A percentile compares a stretch with the other conserved stretches of the same genome.
phyloP scores from a whole-genome alignment of 305 asterid species.

The Lippia alba region DNA sequence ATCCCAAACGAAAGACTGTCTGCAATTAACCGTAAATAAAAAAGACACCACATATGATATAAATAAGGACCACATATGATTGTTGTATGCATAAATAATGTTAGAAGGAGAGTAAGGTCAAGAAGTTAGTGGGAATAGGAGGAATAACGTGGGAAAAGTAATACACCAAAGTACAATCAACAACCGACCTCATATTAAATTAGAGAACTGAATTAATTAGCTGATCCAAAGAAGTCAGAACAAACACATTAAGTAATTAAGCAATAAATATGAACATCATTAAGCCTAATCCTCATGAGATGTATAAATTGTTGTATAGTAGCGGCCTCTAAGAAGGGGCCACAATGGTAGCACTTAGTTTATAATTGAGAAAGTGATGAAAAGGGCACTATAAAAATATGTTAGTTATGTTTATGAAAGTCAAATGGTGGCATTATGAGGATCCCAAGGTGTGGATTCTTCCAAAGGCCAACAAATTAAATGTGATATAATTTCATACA shows the following conservation, averaged over 20 bases:
- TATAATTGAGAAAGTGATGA: slow-evolving; percentile 2
- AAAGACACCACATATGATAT: neutral
- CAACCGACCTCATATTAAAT: slow-evolving; percentile 20
- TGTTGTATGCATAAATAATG: slow-evolving; percentile 1
- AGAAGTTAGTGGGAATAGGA: slow-evolving; percentile 26
- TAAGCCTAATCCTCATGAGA: neutral
- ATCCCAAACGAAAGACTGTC: too few species aligned
- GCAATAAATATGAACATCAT: neutral
- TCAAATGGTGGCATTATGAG: slow-evolving; percentile 36
- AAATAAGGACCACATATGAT: neutral
- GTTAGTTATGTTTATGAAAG: slow-evolving; percentile 31
- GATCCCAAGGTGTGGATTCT: slow-evolving; percentile 23
- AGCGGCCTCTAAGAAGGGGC: slow-evolving; percentile 13
- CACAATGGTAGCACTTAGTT: slow-evolving; percentile 24
- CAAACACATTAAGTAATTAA: slow-evolving; percentile 23
- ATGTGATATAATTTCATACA: too few species aligned
- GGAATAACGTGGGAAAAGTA: slow-evolving; percentile 8
- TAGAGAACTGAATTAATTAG: slow-evolving; percentile 19
- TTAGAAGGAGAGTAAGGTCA: slow-evolving; percentile 19
- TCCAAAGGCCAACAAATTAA: neutral
- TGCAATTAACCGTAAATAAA: too few species aligned
- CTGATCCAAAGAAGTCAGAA: slow-evolving; percentile 35
- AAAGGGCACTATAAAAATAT: neutral
- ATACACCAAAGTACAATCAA: slow-evolving; percentile 26
- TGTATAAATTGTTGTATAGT: neutral